phyloP scores from a whole-genome alignment of 2,329 filamentous ascomycete genomes.

The Aspergillus sp. region DNA sequence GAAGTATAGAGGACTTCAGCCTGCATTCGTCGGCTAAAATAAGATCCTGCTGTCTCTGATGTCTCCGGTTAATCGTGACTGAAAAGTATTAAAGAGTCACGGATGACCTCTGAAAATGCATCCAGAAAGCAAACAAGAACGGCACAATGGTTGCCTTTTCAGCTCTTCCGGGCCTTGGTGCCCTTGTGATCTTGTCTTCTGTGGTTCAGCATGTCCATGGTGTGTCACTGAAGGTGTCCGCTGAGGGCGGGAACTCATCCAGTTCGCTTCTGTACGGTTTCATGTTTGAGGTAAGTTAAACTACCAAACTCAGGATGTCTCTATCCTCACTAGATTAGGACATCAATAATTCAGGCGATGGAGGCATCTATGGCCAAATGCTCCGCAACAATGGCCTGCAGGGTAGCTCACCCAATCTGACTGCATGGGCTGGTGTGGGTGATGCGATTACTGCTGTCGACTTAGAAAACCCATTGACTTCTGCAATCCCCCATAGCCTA shows the following conservation, averaged over 20 bases:
- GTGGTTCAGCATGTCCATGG: constrained; percentile 1
- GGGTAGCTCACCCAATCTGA: constrained; percentile 37
- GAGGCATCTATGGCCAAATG: constrained; percentile 64
- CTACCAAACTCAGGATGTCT: not conserved
- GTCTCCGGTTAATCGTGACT: not conserved
- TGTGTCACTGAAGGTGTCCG: constrained; percentile 7
- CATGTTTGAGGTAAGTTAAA: constrained; percentile 32
- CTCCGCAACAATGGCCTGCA: constrained; percentile 66
- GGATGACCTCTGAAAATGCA: not conserved
- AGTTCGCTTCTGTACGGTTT: constrained; percentile 35
- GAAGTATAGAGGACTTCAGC: not conserved
- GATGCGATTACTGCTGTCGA: constrained; percentile 42
- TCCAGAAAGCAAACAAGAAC: not conserved
- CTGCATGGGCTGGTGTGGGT: constrained; percentile 41
- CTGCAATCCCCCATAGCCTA: constrained; percentile 46
- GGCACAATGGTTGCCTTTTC: constrained; percentile 7
- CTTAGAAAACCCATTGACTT: constrained; percentile 43
- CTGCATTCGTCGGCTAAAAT: not conserved
- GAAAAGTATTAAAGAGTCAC: not conserved
- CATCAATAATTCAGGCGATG: constrained; percentile 62
- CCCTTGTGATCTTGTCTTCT: constrained; percentile 3
- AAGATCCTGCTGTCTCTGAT: not conserved
- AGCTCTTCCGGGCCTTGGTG: constrained; percentile 5
- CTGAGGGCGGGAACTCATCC: constrained; percentile 30
- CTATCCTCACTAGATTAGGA: constrained; percentile 33